Percentiles rank a stretch among this genome's conserved stretches.
These are phyloP conservation scores for Nemania sp. DNA, from an alignment of 2,329 filamentous ascomycete species.

Conservation along the genomic window DNA sequence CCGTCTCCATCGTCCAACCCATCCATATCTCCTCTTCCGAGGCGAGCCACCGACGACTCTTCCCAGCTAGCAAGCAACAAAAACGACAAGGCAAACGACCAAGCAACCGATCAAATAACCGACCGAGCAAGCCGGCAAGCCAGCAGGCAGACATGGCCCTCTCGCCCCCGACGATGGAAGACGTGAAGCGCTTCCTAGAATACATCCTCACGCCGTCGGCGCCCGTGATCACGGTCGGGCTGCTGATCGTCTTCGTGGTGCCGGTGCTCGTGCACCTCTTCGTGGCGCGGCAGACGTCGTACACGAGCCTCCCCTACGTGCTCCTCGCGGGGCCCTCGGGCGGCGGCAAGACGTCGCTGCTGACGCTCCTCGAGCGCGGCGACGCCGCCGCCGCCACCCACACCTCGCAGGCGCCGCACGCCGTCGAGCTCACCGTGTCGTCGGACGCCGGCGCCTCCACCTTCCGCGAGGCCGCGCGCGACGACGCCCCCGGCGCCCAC, in stretches of 20 bases:
- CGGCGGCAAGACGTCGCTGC: conserved; percentile 84
- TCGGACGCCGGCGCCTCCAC: conserved; percentile 49
- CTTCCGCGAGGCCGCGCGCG: conserved; percentile 58
- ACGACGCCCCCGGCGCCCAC: conserved; percentile 58
- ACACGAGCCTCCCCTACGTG: conserved; percentile 73
- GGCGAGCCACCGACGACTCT: too few species aligned
- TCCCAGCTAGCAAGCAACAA: too few species aligned
- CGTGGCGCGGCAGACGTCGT: conserved; percentile 69
- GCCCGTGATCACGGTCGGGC: conserved; percentile 67
- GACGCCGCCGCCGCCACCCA: conserved; percentile 53
- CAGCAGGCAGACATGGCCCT: too few species aligned
- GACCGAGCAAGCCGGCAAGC: too few species aligned
- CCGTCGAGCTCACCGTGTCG: conserved; percentile 60
- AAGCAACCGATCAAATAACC: too few species aligned
- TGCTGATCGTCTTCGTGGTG: conserved; percentile 70
- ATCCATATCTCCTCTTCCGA: too few species aligned
- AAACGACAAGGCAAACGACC: too few species aligned
- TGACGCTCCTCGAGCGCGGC: conserved; percentile 72
- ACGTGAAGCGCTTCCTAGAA: conserved; percentile 51
- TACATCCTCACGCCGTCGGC: conserved; percentile 63
- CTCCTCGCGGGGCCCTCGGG: conserved; percentile 81
- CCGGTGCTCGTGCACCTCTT: conserved; percentile 79
- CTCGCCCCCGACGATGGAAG: conserved; percentile 37
- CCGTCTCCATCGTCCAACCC: too few species aligned
- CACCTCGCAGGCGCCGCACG: conserved; percentile 56